Base-by-base conservation (phyloP, 2,329 filamentous ascomycete genomes). In the Ophiosphaerella herpotricha region DNA sequence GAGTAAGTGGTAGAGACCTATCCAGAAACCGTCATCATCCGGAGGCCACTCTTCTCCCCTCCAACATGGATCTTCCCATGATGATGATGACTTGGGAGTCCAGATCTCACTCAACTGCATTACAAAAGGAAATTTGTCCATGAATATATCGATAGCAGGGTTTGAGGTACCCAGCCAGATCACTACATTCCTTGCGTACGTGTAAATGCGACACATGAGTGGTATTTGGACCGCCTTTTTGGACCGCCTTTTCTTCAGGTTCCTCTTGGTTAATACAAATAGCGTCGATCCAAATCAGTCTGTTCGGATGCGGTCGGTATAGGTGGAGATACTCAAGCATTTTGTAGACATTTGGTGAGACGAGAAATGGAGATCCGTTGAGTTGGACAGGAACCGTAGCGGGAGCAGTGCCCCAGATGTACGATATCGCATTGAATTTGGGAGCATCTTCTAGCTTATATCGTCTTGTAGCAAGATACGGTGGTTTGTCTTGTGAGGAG, bases 181-280 rank as follows among this genome's bases (percentile, higher is more conserved):
- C 4, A 55, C n/a, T 1, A 55, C 52, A 21, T 5, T 5, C 1
- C 5, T 11, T 18, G 52, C 52, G 11, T 7, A 7, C 2, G 48
- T 35, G 35, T 43, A 52, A 8, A 55, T 31, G 1, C 3, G 40
- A 3, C 32, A 24, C 48, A 49, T 55, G 12, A 40, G 39, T 5
- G 35, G 45, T 1, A 51, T 41, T 5, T 55, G 48, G 2, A 41
- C 21, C 8, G 44, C 41, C 16, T 51, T 51, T 34, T 55, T 55
- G 48, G 2, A 41, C 21, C 8, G 44, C 41, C 16, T 51, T 51
- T 34, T 55, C 52, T 8, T 38, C 36, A 0, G 18, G 1, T 14
- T 52, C n/a, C 0, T 14, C 9, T n/a, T 55, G 48, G 16, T 39
- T 24, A 8, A 45, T 45, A 18, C 43, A 45, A 12, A 36, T 36